phyloP scores from a whole-genome alignment of 306 rosid genomes.

The Inga oerstediana region DNA sequence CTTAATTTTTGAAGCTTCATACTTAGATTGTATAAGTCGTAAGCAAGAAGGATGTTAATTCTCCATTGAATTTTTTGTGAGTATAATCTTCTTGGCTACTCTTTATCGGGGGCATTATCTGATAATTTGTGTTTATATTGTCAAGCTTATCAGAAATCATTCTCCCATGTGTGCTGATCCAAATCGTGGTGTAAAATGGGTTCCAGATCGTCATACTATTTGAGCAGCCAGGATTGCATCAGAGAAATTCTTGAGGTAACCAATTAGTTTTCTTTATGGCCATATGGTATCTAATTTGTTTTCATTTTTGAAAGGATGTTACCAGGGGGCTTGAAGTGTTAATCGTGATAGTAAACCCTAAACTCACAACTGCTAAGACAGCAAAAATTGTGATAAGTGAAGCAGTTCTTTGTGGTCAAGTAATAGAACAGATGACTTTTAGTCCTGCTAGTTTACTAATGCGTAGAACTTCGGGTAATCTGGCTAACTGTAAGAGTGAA shows the following conservation, averaged over 20 bases:
- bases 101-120: conserved; percentile 20
- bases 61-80: not conserved
- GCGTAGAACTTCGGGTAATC: not conserved
- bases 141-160: conserved; percentile 91
- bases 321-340: not conserved
- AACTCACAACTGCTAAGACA: conserved; percentile 9
- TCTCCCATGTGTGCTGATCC: conserved; percentile 96
- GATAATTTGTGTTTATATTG: conserved; percentile 31
- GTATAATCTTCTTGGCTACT: not conserved
- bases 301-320: not conserved
- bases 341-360: not conserved
- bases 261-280: not conserved
- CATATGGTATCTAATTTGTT: not conserved
- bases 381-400: conserved; percentile 22
- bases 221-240: conserved; percentile 81
- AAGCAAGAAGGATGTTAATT: no score
- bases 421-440: not conserved
- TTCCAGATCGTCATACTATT: conserved; percentile 61
- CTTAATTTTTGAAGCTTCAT: conserved; percentile 11
- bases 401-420: conserved; percentile 22
- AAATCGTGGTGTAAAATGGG: conserved; percentile 79
- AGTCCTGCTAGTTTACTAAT: conserved; percentile 1
- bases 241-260: conserved; percentile 77
- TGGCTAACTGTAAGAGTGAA: not conserved
- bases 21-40: not conserved